Evolutionary conservation across 306 rosid species (phyloP), one percentile per base, ranked within the genome.

Genomic region (Comarum palustre): DNA sequence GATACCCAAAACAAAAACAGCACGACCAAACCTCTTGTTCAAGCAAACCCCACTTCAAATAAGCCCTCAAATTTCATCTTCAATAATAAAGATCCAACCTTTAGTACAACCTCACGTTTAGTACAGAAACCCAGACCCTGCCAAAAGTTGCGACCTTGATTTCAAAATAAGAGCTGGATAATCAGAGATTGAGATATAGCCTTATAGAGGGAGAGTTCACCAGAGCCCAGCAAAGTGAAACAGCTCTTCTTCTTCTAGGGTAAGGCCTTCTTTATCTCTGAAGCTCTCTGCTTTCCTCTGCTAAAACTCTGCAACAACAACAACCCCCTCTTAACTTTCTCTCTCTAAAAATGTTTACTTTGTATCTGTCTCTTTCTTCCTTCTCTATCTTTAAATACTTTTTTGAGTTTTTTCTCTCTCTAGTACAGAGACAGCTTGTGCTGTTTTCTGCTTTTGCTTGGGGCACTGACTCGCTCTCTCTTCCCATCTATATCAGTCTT

Each of bases 351-450:
- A 67, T 73, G 64, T 78, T 29, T 27, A 66, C 46, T 71, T 63
- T 50, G 51, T 66, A 70, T 55, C 68, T 42, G 61, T 70, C 42
- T 45, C 60, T 68, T 39, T 73, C 61, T 66, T 46, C 50, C 72
- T 63, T 25, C 34, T 52, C 8, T 60, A 63, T 74, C 66, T 2
- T 71, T 75, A 67, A 73, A 68, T 73, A 76, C 80, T 54, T 45
- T 77, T 52, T 73, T 77, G 68, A 76, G 78, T 54, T 45, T 77
- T 52, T 73, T 77, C 80, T 78, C 80, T 71, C 54, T 27, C 59
- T 12, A 52, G 48, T 71, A 74, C 78, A 78, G 72, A 64, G 80
- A 82, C 86, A 82, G 78, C 71, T 55, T 69, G 54, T 66, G 74
- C 82, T 62, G 77, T 47, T 69, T 74, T 71, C n/a, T 57, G 61